Evolutionary conservation across 306 rosid species (phyloP).

Genomic region (Citrullus mucosospermus): DNA sequence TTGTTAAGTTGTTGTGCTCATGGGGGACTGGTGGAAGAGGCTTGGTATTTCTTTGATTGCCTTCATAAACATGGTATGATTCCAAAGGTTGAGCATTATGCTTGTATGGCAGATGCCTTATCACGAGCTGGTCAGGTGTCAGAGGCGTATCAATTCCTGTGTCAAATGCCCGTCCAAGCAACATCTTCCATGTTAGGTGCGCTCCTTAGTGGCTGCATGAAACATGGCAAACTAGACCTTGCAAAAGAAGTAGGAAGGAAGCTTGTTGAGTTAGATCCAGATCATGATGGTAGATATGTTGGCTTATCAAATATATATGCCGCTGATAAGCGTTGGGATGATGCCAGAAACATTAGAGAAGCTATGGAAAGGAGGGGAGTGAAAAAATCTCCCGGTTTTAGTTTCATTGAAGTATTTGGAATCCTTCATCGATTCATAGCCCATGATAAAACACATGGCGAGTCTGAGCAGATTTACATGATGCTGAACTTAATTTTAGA

Average conservation of each 20-base stretch:
- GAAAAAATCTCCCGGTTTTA: conserved; percentile 60
- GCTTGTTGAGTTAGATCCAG: conserved; percentile 64
- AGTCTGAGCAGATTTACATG: conserved; percentile 37
- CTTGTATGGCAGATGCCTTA: conserved; percentile 71
- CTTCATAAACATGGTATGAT: conserved; percentile 33
- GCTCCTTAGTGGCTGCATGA: conserved; percentile 49
- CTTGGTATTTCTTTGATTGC: conserved; percentile 57
- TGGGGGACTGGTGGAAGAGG: conserved; percentile 63
- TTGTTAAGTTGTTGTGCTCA: conserved; percentile 65
- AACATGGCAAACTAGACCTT: conserved; percentile 48
- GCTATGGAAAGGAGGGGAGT: conserved; percentile 67
- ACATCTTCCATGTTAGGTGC: conserved; percentile 71
- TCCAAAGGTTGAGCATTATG: conserved; percentile 51
- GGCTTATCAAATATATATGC: conserved; percentile 64
- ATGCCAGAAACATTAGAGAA: conserved; percentile 51
- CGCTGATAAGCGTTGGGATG: conserved; percentile 55
- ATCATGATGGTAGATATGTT: conserved; percentile 70
- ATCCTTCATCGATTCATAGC: conserved; percentile 52
- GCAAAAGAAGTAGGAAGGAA: conserved; percentile 58
- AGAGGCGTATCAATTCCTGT: conserved; percentile 46
- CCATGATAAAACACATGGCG: conserved; percentile 53
- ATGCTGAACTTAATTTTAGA: conserved; percentile 37
- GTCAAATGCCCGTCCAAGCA: conserved; percentile 52
- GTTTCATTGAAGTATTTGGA: conserved; percentile 55
- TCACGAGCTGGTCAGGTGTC: conserved; percentile 53